Conservation (phyloP, 371 early-diverging fungal genomes). For the Rhizopus sp. region DNA sequence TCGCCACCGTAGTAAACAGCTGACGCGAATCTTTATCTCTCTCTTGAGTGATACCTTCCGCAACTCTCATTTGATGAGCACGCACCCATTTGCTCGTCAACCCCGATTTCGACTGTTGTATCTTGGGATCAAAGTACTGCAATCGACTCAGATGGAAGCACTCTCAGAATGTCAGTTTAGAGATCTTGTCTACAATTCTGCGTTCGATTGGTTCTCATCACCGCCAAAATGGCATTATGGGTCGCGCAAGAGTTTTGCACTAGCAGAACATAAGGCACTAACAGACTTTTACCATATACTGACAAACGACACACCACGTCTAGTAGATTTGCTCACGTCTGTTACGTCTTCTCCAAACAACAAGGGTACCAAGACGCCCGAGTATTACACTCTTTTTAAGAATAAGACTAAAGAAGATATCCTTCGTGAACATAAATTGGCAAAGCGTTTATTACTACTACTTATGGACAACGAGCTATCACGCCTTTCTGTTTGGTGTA, state of each 20-base stretch:
- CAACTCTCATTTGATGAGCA: slow-evolving; percentile 61
- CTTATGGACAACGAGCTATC: slow-evolving; percentile 83
- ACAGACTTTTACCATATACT: slow-evolving; percentile 68
- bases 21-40: slow-evolving; percentile 74
- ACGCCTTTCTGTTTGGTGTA: slow-evolving; percentile 75
- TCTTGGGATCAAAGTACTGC: slow-evolving; percentile 77
- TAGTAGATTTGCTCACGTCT: slow-evolving; percentile 54
- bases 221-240: slow-evolving; percentile 72
- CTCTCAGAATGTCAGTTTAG: slow-evolving; percentile 67
- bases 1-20: slow-evolving; percentile 71
- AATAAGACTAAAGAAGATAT: slow-evolving; percentile 35
- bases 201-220: slow-evolving; percentile 76
- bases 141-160: slow-evolving; percentile 68
- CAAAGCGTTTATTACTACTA: slow-evolving; percentile 60
- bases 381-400: slow-evolving; percentile 47
- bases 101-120: slow-evolving; percentile 78
- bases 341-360: slow-evolving; percentile 32
- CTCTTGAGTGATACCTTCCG: slow-evolving; percentile 77
- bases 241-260: slow-evolving; percentile 67
- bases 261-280: slow-evolving; percentile 69
- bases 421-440: slow-evolving; percentile 20
- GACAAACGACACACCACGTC: slow-evolving; percentile 63
- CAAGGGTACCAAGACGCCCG: slow-evolving; percentile 36
- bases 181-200: slow-evolving; percentile 59
- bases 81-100: slow-evolving; percentile 75